Evolutionary conservation across 352 stramenopile genomes (phyloP).

Genomic region (Phytophthora fragariaefolia): DNA sequence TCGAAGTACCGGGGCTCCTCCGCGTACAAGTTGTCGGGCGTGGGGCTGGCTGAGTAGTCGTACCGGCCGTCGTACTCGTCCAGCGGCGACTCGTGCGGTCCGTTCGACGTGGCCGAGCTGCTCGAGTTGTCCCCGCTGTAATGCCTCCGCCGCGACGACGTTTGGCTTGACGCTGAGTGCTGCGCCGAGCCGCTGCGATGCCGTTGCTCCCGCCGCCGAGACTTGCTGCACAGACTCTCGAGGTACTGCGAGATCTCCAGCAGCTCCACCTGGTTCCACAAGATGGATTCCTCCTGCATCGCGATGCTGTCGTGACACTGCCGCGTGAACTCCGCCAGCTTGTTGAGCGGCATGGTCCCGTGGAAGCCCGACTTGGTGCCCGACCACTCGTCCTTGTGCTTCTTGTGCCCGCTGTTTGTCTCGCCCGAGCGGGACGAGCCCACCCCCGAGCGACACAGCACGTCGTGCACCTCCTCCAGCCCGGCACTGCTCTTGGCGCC

Average conservation of each 20-base stretch:
- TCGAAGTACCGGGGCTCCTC: conserved; percentile 26
- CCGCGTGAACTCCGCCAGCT: conserved; percentile 38
- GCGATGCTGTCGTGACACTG: conserved; percentile 32
- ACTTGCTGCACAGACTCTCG: conserved; percentile 26
- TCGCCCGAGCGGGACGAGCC: conserved; percentile 16
- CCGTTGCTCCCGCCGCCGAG: conserved; percentile 25
- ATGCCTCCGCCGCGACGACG: conserved; percentile 1
- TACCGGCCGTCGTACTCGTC: conserved; percentile 4
- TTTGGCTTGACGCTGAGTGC: conserved; percentile 13
- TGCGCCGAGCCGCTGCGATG: conserved; percentile 18
- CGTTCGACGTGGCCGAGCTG: conserved; percentile 28
- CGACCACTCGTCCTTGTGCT: conserved; percentile 16
- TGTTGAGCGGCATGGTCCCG: conserved; percentile 26
- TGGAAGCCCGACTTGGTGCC: conserved; percentile 16
- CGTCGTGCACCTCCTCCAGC: conserved; percentile 40
- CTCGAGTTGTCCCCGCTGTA: conserved; percentile 28
- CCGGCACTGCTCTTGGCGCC: conserved; percentile 21
- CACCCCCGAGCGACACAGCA: conserved; percentile 21
- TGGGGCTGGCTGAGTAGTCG: conserved; percentile 31
- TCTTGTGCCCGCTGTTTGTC: not conserved
- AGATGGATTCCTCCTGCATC: conserved; percentile 25
- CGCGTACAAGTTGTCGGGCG: conserved; percentile 14
- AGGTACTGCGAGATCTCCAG: conserved; percentile 39
- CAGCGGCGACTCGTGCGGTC: conserved; percentile 14
- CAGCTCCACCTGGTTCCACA: conserved; percentile 50